Base-by-base conservation (phyloP, 192 early-diverging fungal genomes). In the Radiomyces spectabilis region DNA sequence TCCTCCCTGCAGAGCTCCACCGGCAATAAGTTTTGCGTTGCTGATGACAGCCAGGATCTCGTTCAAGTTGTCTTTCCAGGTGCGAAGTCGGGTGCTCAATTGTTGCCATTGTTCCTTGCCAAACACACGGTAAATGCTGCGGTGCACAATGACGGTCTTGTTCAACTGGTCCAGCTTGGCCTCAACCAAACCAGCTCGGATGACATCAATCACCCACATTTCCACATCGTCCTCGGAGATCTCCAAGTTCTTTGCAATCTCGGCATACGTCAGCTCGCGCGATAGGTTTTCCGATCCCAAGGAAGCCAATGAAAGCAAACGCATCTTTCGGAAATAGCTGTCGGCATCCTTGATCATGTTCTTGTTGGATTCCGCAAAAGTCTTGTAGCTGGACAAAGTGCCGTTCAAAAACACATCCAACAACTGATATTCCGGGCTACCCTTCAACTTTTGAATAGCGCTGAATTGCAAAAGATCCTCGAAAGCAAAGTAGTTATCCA, bases 201-300 rank as follows among this genome's bases (percentile, higher is more conserved):
- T 93, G 9, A 83, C 90, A 62, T 93, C 88, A 65, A 98, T 95
- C 18, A 93, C 82, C 92, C 93, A 98, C 76, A 93, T 66, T 77
- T 98, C 95, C 9, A 98, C 92, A 26, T 94, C 89, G 15, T 74
- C 78, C 48, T 81, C 81, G 12, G 76, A 67, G 45, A 98, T 80
- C 44, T 81, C 80, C 27, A 98, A 74, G 2, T 82, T 84, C 44
- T 75, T 66, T 35, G 88, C 80, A 43, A 98, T 83, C n/a, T 75
- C 65, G 43, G 59, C 50, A 65, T 93, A 95, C 33, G 82, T 68
- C 60, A 98, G 72, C 43, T 79, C 79, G 31, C 82, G 64, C 25
- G 74, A 69, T 34, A 93, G 69, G 48, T 85, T 75, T 33, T 75
- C 74, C 5, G 87, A 86, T 9, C 85, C 89, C 22, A 94, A 64